Percentiles rank a stretch among this genome's conserved stretches.
phyloP scores from a whole-genome alignment of 164 flowering plant genomes.

The Annona squamosa region DNA sequence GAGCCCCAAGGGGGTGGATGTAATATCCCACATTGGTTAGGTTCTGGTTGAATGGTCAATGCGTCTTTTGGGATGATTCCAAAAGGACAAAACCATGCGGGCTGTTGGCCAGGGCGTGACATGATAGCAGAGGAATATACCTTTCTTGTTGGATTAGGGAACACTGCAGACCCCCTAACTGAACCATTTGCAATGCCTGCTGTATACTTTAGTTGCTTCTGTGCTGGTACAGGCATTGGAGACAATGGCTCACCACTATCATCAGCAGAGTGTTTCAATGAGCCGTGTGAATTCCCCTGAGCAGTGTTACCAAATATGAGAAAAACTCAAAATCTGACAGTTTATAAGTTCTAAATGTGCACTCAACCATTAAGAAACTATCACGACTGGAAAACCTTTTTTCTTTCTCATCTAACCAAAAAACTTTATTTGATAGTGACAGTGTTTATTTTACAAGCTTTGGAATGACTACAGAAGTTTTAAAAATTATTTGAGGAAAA shows the following conservation, averaged over 20 bases:
- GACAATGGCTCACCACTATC: conserved; percentile 59
- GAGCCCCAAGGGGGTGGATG: no score
- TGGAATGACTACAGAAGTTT: background rate
- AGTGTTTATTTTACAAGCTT: background rate
- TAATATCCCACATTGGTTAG: no score
- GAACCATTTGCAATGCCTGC: conserved; percentile 80
- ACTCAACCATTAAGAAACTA: no score
- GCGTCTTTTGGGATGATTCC: no score
- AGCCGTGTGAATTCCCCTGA: conserved; percentile 51
- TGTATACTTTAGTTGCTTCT: conserved; percentile 82
- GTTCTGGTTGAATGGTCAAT: no score
- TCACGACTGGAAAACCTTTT: background rate
- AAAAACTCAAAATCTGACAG: background rate
- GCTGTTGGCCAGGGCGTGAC: background rate
- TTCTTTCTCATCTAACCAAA: background rate
- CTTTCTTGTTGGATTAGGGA: conserved; percentile 54
- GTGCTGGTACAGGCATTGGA: conserved; percentile 73
- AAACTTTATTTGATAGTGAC: background rate
- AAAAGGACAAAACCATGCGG: background rate
- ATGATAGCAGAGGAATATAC: conserved; percentile 20
- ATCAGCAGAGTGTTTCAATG: conserved; percentile 57
- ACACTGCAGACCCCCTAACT: conserved; percentile 48
- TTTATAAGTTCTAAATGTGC: no score
- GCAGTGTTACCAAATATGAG: conserved; percentile 15
- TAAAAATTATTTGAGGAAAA: no score